These are phyloP conservation scores for Leucaena leucocephala DNA, from an alignment of 306 rosid genomes.

Conservation along the genomic window DNA sequence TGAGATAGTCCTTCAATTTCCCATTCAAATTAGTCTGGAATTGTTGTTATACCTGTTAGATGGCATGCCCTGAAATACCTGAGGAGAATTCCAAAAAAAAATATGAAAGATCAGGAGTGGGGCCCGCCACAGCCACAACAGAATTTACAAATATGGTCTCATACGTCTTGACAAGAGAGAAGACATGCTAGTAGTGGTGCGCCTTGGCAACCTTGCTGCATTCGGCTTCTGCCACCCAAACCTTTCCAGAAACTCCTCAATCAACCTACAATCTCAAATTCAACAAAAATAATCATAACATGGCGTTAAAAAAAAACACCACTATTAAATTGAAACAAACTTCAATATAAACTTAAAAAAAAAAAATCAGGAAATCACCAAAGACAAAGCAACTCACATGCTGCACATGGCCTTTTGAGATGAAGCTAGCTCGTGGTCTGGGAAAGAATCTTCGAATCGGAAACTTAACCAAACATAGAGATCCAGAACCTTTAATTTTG, in stretches of 20 bases:
- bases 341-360: background rate
- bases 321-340: no score
- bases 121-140: background rate
- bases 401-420: conserved; percentile 84
- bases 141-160: conserved; percentile 37
- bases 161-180: conserved; percentile 38
- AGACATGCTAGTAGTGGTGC: conserved; percentile 8
- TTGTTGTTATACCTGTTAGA: no score
- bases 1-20: no score
- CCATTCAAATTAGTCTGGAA: no score
- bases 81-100: no score
- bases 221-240: conserved; percentile 72
- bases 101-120: background rate
- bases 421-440: conserved; percentile 74
- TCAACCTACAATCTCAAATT: conserved; percentile 59
- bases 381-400: conserved; percentile 50
- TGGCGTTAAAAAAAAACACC: background rate
- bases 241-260: conserved; percentile 85
- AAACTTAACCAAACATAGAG: conserved; percentile 96
- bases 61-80: no score
- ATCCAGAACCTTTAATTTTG: conserved; percentile 80
- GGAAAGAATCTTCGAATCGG: conserved; percentile 85
- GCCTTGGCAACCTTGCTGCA: conserved; percentile 43
- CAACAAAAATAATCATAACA: conserved; percentile 7
- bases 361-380: background rate